Evolutionary conservation across 495 filamentous ascomycete species (phyloP), one percentile per base, ranked within the genome.

Genomic region (Aspergillus wentii): DNA sequence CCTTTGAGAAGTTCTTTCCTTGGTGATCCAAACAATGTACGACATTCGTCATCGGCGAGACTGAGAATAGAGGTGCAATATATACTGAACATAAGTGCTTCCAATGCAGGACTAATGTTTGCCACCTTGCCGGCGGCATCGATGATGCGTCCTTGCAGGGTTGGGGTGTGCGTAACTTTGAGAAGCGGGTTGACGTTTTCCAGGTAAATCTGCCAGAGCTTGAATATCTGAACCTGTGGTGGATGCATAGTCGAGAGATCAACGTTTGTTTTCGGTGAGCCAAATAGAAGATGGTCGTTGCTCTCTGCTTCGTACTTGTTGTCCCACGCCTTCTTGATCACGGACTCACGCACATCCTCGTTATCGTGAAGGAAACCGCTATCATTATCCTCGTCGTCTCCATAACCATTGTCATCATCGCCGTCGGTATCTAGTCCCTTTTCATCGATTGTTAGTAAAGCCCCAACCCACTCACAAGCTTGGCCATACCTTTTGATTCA

Each of bases 31-130:
- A 79, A 71, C 11, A 62, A 20, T 17, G 48, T 34, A 8, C 40
- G 54, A 44, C 68, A 77, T 0, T 74, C 64, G 1, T 71, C 61
- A 0, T 38, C 43, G 10, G 28, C 25, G 10, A 79, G 54, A 49
- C 69, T 78, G 8, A 63, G 13, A 16, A 75, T 31, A 3, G 76
- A 47, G 18, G 70, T 57, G 43, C 58, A 73, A 44, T 82, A 82
- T 9, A 82, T 76, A 44, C 69, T 52, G 40, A 82, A 80, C 61
- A 82, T 68, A 8, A 82, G 48, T 0, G 60, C 58, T 32, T 64
- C 56, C 1, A 64, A 34, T 5, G 38, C 30, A 2, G 54, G 48
- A 13, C 40, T 34, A 4, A 59, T 41, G 14, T 45, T 40, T 13
- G 26, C 19, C 3, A 56, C 3, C 20, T 62, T 45, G 20, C 41